Evolutionary conservation across 345 rosid species (phyloP), one percentile per base, ranked within the genome.

Genomic region (Eucalyptus coolabah): DNA sequence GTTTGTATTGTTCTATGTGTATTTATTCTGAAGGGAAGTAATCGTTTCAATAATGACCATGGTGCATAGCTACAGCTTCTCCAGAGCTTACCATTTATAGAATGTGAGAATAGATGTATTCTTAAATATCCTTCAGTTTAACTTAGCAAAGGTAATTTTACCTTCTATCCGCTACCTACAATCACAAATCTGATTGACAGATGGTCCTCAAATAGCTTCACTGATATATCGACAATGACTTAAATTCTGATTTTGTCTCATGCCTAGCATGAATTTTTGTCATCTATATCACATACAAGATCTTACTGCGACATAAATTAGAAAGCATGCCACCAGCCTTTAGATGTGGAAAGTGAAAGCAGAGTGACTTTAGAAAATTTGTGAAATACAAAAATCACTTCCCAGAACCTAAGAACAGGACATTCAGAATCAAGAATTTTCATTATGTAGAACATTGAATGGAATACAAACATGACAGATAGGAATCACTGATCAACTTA

Each of bases 401-500:
- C 85, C 47, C 85, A 21, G 47, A 86, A 32, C 12, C 42, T 26
- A 21, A 51, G 37, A 86, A 86, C 60, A 50, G 42, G 59, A 86
- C 24, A 50, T 47, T 86, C 26, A 12, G 82, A 88, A 54, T 37
- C 40, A 86, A 72, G 32, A 82, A 63, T 19, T 50, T 60, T 77
- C 49, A 18, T 9, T 51, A 50, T 47, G 26, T 65, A 37, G 54
- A 63, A 85, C 54, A 87, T 44, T 8, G 13, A 49, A 45, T 6
- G 14, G 37, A 65, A 49, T 45, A 18, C 82, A 86, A 83, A 87
- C 59, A 30, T 72, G 19, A 23, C 88, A 56, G 49, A 87, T 81
- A 90, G 60, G 53, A n/a, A 54, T 40, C 47, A 40, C 85, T 5
- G n/a, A 34, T 86, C 34, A 17, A 90, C 95, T 92, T 94, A 95